These are phyloP conservation scores for Talaromyces sp. DNA, from an alignment of 2,329 filamentous ascomycete genomes.

Conservation along the genomic window DNA sequence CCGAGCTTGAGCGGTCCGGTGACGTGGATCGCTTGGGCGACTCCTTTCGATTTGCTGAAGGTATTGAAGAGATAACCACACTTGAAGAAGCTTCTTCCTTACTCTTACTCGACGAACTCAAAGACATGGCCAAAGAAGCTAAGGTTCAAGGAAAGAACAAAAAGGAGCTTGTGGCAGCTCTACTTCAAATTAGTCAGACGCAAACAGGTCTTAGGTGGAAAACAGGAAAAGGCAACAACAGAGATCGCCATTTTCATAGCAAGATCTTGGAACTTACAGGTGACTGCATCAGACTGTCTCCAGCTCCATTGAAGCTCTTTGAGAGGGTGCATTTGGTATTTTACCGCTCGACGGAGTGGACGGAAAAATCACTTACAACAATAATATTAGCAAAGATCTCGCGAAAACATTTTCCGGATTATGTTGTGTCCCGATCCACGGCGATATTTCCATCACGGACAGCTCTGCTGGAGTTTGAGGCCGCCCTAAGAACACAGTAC, in stretches of 20 bases:
- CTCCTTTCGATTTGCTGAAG: conserved; percentile 74
- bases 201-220: conserved; percentile 70
- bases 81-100: conserved; percentile 80
- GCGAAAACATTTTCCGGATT: conserved; percentile 79
- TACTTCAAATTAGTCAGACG: conserved; percentile 68
- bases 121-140: conserved; percentile 74
- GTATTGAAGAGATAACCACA: conserved; percentile 69
- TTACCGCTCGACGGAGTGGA: conserved; percentile 94
- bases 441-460: conserved; percentile 80
- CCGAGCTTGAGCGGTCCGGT: conserved; percentile 48
- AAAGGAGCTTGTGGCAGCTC: conserved; percentile 67
- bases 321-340: conserved; percentile 94
- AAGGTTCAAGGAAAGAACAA: conserved; percentile 89
- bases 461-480: conserved; percentile 82
- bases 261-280: conserved; percentile 77
- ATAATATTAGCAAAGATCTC: conserved; percentile 92
- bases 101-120: conserved; percentile 83
- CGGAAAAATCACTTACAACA: conserved; percentile 90
- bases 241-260: conserved; percentile 68
- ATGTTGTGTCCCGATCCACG: conserved; percentile 81
- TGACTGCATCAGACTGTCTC: conserved; percentile 76
- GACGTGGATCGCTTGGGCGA: conserved; percentile 48
- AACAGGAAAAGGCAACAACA: conserved; percentile 51
- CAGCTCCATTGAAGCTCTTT: conserved; percentile 72
- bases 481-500: conserved; percentile 75